Conservation (phyloP, 768 basidiomycete species). For the Suillus weaverae region DNA sequence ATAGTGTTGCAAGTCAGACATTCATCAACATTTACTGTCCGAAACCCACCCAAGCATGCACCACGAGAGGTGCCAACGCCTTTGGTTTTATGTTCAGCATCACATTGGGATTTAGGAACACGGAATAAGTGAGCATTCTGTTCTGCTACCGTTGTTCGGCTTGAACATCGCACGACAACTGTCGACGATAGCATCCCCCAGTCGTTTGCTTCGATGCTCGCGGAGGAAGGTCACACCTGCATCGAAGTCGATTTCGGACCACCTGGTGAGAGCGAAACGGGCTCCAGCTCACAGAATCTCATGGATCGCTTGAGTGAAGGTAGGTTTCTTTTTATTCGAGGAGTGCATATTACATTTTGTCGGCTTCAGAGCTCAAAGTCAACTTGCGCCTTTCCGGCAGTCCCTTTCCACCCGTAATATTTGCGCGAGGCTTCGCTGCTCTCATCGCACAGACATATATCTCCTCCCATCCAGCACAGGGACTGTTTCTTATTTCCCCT, state of each 20-base stretch:
- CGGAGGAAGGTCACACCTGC: slow-evolving; percentile 50
- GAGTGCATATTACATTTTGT: not conserved
- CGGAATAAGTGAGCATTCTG: slow-evolving; percentile 34
- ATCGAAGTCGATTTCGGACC: slow-evolving; percentile 42
- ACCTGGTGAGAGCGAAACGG: slow-evolving; percentile 12
- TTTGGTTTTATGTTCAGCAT: slow-evolving; percentile 51
- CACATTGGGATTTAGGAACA: slow-evolving; percentile 43
- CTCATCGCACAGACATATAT: slow-evolving; percentile 68
- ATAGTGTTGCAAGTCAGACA: not conserved
- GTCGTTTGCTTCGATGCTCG: slow-evolving; percentile 39
- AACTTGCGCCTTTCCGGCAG: slow-evolving; percentile 43
- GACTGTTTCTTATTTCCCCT: slow-evolving; percentile 60
- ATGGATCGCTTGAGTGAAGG: slow-evolving; percentile 39
- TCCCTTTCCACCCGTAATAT: slow-evolving; percentile 59
- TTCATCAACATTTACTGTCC: slow-evolving; percentile 38
- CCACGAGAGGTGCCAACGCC: slow-evolving; percentile 53
- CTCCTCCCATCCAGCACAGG: slow-evolving; percentile 63
- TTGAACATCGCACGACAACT: not conserved
- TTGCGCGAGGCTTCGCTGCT: slow-evolving; percentile 48
- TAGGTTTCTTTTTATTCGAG: not conserved
- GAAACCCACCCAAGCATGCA: slow-evolving; percentile 39
- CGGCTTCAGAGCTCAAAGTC: slow-evolving; percentile 39
- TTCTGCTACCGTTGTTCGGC: not conserved
- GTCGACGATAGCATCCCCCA: slow-evolving; percentile 31
- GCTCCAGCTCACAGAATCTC: slow-evolving; percentile 22